A percentile compares a stretch with the other conserved stretches of the same genome.
These are phyloP conservation scores for Boletus pseudo-olivaceus DNA, from an alignment of 768 basidiomycete genomes.

Conservation along the genomic window DNA sequence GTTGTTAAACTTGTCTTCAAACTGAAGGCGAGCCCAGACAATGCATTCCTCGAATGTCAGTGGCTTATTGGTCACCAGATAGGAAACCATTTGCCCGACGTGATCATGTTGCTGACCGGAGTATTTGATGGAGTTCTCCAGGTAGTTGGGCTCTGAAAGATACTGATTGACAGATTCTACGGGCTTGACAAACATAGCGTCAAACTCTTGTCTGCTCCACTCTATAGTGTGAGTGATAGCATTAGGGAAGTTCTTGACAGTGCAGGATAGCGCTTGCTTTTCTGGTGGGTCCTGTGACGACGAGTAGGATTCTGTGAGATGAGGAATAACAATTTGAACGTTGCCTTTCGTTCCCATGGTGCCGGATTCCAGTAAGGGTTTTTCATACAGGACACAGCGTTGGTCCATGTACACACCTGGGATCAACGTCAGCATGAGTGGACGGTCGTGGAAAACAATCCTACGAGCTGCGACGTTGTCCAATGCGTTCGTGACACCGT, in stretches of 20 bases:
- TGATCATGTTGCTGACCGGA: slow-evolving; percentile 91
- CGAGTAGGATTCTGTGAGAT: slow-evolving; percentile 93
- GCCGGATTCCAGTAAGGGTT: slow-evolving; percentile 94
- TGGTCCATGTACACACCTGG: slow-evolving; percentile 98
- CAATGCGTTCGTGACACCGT: slow-evolving; percentile 95
- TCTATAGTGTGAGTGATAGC: slow-evolving; percentile 97
- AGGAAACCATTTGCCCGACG: slow-evolving; percentile 82
- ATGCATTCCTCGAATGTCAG: slow-evolving; percentile 97
- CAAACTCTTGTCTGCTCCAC: slow-evolving; percentile 95
- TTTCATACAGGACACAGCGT: slow-evolving; percentile 94
- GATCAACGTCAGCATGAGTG: slow-evolving; percentile 2
- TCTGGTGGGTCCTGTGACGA: slow-evolving; percentile 99
- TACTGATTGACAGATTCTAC: slow-evolving; percentile 93
- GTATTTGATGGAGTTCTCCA: slow-evolving; percentile 87
- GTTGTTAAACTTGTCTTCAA: slow-evolving; percentile 91
- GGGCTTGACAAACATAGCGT: slow-evolving; percentile 90
- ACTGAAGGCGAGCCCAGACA: slow-evolving; percentile 92
- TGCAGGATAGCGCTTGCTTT: slow-evolving; percentile 95
- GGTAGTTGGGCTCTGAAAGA: slow-evolving; percentile 92
- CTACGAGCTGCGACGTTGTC: slow-evolving; percentile 95
- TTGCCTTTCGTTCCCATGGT: slow-evolving; percentile 99
- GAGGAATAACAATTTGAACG: slow-evolving; percentile 90
- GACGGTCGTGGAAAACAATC: slow-evolving; percentile 25
- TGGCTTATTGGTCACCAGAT: slow-evolving; percentile 88
- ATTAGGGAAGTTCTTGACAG: slow-evolving; percentile 98